Percentiles rank a stretch among this genome's conserved stretches.
Conservation (phyloP, 2,329 filamentous ascomycete species). For the Zymoseptoria pseudotritici region DNA sequence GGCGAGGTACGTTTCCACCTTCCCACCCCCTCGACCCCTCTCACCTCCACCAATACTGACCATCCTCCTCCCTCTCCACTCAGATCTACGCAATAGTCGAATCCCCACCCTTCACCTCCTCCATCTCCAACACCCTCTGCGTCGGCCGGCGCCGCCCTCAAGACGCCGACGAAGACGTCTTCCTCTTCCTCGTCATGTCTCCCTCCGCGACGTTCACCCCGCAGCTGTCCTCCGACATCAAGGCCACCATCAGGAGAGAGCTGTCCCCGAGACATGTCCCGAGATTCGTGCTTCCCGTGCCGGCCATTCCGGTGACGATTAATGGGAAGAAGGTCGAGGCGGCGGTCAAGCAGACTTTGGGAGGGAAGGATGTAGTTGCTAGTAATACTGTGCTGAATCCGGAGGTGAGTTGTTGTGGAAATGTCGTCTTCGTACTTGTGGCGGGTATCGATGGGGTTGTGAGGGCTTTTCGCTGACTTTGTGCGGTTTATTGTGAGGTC, state of each 20-base stretch:
- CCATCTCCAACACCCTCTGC: slow-evolving; percentile 34
- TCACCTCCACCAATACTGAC: neutral
- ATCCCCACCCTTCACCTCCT: slow-evolving; percentile 30
- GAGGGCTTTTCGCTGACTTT: too few relatives aligned
- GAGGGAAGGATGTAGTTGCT: slow-evolving; percentile 32
- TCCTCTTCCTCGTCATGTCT: slow-evolving; percentile 35
- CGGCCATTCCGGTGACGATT: slow-evolving; percentile 38
- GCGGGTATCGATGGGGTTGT: too few relatives aligned
- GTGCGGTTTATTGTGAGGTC: too few relatives aligned
- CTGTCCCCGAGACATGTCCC: slow-evolving; percentile 36
- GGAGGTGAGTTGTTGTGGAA: slow-evolving; percentile 3
- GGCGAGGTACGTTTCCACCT: slow-evolving; percentile 26
- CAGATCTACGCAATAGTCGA: slow-evolving; percentile 43
- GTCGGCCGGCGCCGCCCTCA: slow-evolving; percentile 31
- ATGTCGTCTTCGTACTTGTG: too few relatives aligned
- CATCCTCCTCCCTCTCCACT: too few relatives aligned
- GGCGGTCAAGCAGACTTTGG: slow-evolving; percentile 37
- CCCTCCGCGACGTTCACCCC: slow-evolving; percentile 22
- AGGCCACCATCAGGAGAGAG: slow-evolving; percentile 1
- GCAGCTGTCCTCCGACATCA: slow-evolving; percentile 9
- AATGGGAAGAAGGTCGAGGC: slow-evolving; percentile 44
- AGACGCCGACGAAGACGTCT: slow-evolving; percentile 33
- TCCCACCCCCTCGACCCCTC: neutral
- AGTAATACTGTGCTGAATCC: slow-evolving; percentile 37
- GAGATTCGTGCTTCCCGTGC: slow-evolving; percentile 32